Base-by-base conservation (phyloP, 768 basidiomycete genomes). In the Amyloporia xantha region DNA sequence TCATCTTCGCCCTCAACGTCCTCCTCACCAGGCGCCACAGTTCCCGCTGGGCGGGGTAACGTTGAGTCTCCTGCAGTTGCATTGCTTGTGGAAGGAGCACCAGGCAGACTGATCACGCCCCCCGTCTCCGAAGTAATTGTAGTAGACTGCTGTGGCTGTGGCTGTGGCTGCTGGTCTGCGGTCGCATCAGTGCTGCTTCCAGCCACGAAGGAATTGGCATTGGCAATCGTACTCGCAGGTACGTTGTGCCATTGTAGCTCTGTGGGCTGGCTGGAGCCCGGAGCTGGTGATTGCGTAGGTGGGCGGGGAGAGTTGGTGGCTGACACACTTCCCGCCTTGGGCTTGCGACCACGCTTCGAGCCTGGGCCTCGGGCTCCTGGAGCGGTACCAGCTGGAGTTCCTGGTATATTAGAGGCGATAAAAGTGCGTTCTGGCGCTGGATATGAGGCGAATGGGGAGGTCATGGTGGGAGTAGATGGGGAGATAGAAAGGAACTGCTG, bases 1-100 rank as follows among this genome's bases (percentile, higher is more conserved):
- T 91, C 86, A 50, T 91, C 88, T 43, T 90, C 87, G 9, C 76
- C 86, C 49, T 84, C 88, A 0, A 67, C 86, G 41, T 75, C 77
- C 27, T 72, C 71, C 33, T 60, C 66, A 33, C 49, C 57, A 6
- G 49, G 54, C 25, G 55, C 58, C 5, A 54, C 56, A 17, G 52
- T 47, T 33, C 51, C 54, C 19, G 52, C 52, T 25, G 54, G 59
- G 3, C 42, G 26, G 15, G 53, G 40, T 24, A 40, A 23, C 13
- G 50, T 48, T 1, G 54, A 19, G 15, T 41, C 48, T 20, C 33
- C 24, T 20, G 50, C 41, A 1, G 52, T 25, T 9, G 38, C 48
- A 12, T 19, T 25, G 12, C 20, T 24, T 9, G 48, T 47, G 2
- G 56, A 50, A 6, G 42, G 33, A 6, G 48, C 37, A 7, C 59